A percentile compares a stretch with the other conserved stretches of the same genome.
phyloP scores from a whole-genome alignment of 2,329 filamentous ascomycete species.

The Mycogone perniciosa region DNA sequence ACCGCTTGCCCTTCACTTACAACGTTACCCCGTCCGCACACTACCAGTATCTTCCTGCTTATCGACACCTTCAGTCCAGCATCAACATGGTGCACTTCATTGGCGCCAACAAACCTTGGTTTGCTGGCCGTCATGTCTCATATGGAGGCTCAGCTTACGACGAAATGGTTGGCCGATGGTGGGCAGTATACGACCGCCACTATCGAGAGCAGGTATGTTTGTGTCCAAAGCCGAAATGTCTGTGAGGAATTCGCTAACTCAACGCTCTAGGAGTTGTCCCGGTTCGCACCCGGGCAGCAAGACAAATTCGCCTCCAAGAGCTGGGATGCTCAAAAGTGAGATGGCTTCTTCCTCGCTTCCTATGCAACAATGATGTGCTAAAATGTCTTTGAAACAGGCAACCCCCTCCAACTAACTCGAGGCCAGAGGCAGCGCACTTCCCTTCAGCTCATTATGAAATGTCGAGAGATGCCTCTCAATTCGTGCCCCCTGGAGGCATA shows the following conservation, averaged over 20 bases:
- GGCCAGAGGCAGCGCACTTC: slow-evolving; percentile 80
- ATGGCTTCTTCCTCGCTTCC: slow-evolving; percentile 1
- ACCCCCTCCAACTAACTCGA: slow-evolving; percentile 58
- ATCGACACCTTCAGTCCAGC: slow-evolving; percentile 82
- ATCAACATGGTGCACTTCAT: slow-evolving; percentile 96
- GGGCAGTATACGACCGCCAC: slow-evolving; percentile 88
- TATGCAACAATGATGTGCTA: not conserved
- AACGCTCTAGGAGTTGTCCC: slow-evolving; percentile 6
- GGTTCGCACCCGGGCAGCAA: slow-evolving; percentile 15
- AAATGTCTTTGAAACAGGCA: slow-evolving; percentile 40
- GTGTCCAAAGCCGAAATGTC: not conserved
- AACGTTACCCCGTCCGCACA: slow-evolving; percentile 95
- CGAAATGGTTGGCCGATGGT: slow-evolving; percentile 84
- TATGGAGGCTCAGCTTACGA: slow-evolving; percentile 61
- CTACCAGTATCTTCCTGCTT: slow-evolving; percentile 96
- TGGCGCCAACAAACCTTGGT: slow-evolving; percentile 86
- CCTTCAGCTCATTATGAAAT: slow-evolving; percentile 75
- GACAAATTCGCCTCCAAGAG: slow-evolving; percentile 25
- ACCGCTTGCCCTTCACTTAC: slow-evolving; percentile 89
- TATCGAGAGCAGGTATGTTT: slow-evolving; percentile 52
- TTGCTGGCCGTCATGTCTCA: slow-evolving; percentile 50
- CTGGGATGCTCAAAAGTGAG: slow-evolving; percentile 52
- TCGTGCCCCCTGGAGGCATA: slow-evolving; percentile 60
- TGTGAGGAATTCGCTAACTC: not conserved
- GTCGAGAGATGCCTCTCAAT: slow-evolving; percentile 68